Base-by-base conservation (phyloP, 148 eudicot species). In the Spergularia marina region DNA sequence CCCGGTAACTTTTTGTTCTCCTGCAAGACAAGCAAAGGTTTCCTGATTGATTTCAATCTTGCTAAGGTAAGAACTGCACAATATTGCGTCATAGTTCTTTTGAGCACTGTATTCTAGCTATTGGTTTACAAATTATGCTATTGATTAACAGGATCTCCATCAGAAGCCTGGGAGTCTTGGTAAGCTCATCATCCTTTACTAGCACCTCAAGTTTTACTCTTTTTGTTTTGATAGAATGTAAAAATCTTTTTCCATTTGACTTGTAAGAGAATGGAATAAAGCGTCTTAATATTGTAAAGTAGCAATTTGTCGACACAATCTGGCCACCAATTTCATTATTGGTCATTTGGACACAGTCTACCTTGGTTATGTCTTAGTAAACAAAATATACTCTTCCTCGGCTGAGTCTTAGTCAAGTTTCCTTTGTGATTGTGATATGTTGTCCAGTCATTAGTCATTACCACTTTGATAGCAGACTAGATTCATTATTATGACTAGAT, bases 1-100 rank as follows among this genome's bases (percentile, higher is more conserved):
- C 99, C 99, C 59, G 99, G 99, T 34, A 95, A 95, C 82, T 95
- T 95, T 73, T 87, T 95, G 65, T 95, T 90, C 76, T 90, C 92
- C 64, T 78, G 92, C 47, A 89, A 86, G 77, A 71, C 65, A 77
- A 75, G 72, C 58, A 87, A 82, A 76, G 99, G 99, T 21, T 95
- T 77, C 85, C 83, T 95, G 75, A 90, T 92, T 61, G 99, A 95
- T 85, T 95, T 95, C 85, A 95, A 95, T 81, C 96, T 95, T 59
- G 96, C 99, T 70, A 77, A 83, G 96, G 99, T 90, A 67, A 85
- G 90, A 70, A 58, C 63, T 68, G 16, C 70, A 44, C 12, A 17
- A 23, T 12, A 23, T 70, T 39, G 13, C 23, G 15, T 34, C 39
- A 49, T 56, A 30, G 44, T 62, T 23, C 16, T 16, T 7, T 10